Evolutionary conservation across 768 basidiomycete species (phyloP).

Genomic region (Leccinum broughii): DNA sequence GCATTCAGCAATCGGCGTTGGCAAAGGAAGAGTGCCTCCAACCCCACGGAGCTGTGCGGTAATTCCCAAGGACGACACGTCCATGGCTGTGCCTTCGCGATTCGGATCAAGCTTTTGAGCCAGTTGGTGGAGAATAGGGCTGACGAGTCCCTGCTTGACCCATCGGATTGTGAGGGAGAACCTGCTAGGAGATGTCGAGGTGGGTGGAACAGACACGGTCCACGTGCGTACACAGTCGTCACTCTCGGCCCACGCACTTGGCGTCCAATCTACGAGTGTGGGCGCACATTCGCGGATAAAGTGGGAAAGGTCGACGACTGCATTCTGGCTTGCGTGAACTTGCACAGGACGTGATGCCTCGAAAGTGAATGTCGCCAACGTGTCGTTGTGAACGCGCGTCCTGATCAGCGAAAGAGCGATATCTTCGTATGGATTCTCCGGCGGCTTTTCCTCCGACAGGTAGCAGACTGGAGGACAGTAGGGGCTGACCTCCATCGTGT

Average conservation of each 20-base stretch:
- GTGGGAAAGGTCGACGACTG: slow-evolving; percentile 52
- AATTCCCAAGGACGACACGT: slow-evolving; percentile 37
- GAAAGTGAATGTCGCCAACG: slow-evolving; percentile 59
- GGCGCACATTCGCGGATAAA: slow-evolving; percentile 49
- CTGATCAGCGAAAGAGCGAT: slow-evolving; percentile 29
- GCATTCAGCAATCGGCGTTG: slow-evolving; percentile 24
- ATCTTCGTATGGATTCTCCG: slow-evolving; percentile 29
- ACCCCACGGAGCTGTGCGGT: slow-evolving; percentile 51
- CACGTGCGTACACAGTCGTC: slow-evolving; percentile 67
- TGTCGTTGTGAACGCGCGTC: slow-evolving; percentile 23
- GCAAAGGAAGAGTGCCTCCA: slow-evolving; percentile 46
- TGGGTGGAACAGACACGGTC: slow-evolving; percentile 48
- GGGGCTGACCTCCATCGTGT: slow-evolving; percentile 39
- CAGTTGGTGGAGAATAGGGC: slow-evolving; percentile 54
- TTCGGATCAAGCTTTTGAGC: slow-evolving; percentile 17
- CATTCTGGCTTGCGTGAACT: slow-evolving; percentile 46
- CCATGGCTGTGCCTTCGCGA: background rate
- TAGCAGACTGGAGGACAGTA: slow-evolving; percentile 60
- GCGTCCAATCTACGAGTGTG: slow-evolving; percentile 49
- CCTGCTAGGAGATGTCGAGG: slow-evolving; percentile 4
- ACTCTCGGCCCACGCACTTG: slow-evolving; percentile 45
- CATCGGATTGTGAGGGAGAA: slow-evolving; percentile 57
- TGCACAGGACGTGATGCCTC: slow-evolving; percentile 33
- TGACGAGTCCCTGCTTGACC: slow-evolving; percentile 55
- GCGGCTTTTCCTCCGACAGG: slow-evolving; percentile 47